A percentile compares a stretch with the other conserved stretches of the same genome.
Conservation (phyloP, 1,284 basidiomycete species). For the Erythrobasidium hasegawianum region DNA sequence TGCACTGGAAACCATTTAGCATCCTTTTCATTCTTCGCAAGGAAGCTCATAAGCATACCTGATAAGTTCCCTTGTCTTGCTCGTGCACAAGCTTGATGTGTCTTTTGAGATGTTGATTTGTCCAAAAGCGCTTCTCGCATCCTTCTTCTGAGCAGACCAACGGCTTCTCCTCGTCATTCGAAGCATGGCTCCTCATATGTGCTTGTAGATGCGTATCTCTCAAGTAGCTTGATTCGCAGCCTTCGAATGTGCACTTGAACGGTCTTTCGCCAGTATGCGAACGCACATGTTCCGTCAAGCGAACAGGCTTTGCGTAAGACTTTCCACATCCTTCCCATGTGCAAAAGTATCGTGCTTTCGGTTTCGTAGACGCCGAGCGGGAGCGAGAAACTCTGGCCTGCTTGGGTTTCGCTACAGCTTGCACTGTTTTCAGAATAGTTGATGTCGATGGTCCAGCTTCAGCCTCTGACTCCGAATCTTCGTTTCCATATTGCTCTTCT, state of each 20-base stretch:
- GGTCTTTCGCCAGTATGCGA: conserved; percentile 85
- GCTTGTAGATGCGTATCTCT: conserved; percentile 82
- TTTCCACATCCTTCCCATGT: conserved; percentile 68
- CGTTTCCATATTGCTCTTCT: not conserved
- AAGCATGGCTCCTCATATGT: conserved; percentile 70
- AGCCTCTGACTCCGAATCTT: not conserved
- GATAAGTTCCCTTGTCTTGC: conserved; percentile 41
- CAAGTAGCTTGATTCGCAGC: conserved; percentile 73
- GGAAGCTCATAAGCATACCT: conserved; percentile 52
- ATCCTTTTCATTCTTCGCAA: conserved; percentile 24
- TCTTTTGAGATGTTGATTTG: conserved; percentile 71
- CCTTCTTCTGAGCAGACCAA: conserved; percentile 59
- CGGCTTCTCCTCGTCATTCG: conserved; percentile 60
- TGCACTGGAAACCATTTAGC: conserved; percentile 56
- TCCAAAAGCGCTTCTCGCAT: conserved; percentile 88
- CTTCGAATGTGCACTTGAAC: conserved; percentile 61
- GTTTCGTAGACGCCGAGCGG: not conserved
- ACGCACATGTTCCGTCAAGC: conserved; percentile 77
- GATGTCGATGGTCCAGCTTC: not conserved
- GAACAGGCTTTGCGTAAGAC: conserved; percentile 75
- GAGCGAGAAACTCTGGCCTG: not conserved
- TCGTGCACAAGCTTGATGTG: conserved; percentile 60
- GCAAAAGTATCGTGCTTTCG: conserved; percentile 55
- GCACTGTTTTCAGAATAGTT: not conserved
- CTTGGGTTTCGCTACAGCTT: too few relatives aligned